These are phyloP conservation scores for Ligustrum vulgare DNA, from an alignment of 257 asterid genomes.

Conservation along the genomic window DNA sequence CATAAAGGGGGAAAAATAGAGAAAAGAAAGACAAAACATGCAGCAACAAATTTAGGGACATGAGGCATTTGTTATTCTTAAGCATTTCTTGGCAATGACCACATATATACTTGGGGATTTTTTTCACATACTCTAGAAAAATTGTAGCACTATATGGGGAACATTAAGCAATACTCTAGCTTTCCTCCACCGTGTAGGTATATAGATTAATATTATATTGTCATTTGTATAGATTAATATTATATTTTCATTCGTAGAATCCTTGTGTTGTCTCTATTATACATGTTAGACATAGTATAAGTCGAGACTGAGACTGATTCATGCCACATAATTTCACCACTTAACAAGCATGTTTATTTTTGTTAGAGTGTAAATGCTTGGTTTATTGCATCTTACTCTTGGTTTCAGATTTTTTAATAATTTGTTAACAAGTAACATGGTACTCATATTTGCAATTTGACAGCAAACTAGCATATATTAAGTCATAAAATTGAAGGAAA, in stretches of 20 bases:
- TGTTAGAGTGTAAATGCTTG: not conserved
- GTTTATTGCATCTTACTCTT: not conserved
- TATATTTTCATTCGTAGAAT: slow-evolving; percentile 1
- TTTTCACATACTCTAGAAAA: slow-evolving; percentile 5
- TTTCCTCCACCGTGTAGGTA: slow-evolving; percentile 24
- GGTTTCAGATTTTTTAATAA: not conserved
- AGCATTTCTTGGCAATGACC: slow-evolving; percentile 16
- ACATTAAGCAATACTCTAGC: slow-evolving; percentile 22
- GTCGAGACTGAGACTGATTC: slow-evolving; percentile 10
- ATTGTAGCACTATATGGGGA: slow-evolving; percentile 23
- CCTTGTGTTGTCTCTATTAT: slow-evolving; percentile 21
- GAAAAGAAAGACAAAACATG: not conserved
- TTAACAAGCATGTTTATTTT: not conserved
- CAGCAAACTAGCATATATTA: not conserved
- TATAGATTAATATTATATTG: not conserved
- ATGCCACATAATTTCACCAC: slow-evolving; percentile 19
- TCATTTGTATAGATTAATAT: not conserved
- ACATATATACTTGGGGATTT: slow-evolving; percentile 17
- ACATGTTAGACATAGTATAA: slow-evolving; percentile 2
- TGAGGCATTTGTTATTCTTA: slow-evolving; percentile 16
- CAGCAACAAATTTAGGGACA: slow-evolving; percentile 16
- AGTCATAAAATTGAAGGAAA: not conserved
- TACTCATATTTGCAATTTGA: not conserved
- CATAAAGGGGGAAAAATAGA: not conserved
- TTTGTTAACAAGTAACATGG: not conserved